These are phyloP conservation scores for Hortiboletus flavorubellus DNA, from an alignment of 768 basidiomycete species.

Conservation along the genomic window DNA sequence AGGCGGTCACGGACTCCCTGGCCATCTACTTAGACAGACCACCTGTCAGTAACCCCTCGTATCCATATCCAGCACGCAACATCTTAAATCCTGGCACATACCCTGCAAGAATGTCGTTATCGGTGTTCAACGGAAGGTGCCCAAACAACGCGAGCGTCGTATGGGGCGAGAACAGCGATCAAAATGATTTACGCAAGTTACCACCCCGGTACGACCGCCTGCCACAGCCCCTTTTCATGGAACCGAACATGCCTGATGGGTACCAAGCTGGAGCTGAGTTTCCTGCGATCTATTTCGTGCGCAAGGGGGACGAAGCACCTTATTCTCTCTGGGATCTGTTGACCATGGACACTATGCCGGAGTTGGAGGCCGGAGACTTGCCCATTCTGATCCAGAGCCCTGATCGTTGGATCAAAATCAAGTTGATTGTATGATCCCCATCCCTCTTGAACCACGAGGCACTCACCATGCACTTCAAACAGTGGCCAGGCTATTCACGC, in stretches of 20 bases:
- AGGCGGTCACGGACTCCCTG: slow-evolving; percentile 8
- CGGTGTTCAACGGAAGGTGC: slow-evolving; percentile 7
- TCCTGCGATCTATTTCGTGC: slow-evolving; percentile 31
- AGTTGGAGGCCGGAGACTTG: slow-evolving; percentile 19
- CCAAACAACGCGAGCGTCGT: neutral
- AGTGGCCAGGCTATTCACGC: slow-evolving; percentile 52
- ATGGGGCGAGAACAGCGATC: slow-evolving; percentile 1
- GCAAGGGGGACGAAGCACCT: slow-evolving; percentile 23
- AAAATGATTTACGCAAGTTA: neutral
- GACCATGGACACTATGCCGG: slow-evolving; percentile 23
- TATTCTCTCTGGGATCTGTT: slow-evolving; percentile 27
- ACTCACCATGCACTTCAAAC: neutral
- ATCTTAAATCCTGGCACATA: slow-evolving; percentile 25
- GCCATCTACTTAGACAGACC: slow-evolving; percentile 16
- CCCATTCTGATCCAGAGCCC: slow-evolving; percentile 18
- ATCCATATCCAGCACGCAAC: slow-evolving; percentile 32
- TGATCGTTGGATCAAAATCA: slow-evolving; percentile 35
- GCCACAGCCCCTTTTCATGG: slow-evolving; percentile 19
- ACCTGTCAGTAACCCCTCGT: slow-evolving; percentile 20
- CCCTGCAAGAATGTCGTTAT: slow-evolving; percentile 1
- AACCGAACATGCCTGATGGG: slow-evolving; percentile 7
- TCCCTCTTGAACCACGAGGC: neutral
- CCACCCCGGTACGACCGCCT: slow-evolving; percentile 11
- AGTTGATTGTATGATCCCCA: slow-evolving; percentile 30
- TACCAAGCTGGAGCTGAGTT: slow-evolving; percentile 19